Evolutionary conservation across 208 protist genomes (phyloP), one percentile per base, ranked within the genome.

Genomic region (Leptomonas pyrrhocoris): DNA sequence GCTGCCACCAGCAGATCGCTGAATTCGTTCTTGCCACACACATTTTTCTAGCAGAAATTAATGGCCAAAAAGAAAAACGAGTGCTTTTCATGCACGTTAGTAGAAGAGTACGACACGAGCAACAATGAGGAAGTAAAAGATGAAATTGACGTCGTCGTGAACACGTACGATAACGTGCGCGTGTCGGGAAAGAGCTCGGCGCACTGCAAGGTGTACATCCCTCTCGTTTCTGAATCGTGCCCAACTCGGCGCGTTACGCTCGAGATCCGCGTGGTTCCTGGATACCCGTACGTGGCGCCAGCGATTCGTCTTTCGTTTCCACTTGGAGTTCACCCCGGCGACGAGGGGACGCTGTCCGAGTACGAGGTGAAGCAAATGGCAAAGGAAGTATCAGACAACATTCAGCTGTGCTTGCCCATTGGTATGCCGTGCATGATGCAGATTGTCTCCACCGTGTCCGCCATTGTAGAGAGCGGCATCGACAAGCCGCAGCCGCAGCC

Each of bases 391-490:
- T 59, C 28, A 21, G 81, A 89, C 30, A 78, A 63, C 56, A 86
- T 93, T 34, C 80, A 84, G 60, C 80, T 84, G 1, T 94, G 79
- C 55, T 61, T 86, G 31, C 58, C 74, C 2, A 80, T 48, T 28
- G 87, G 85, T 8, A 74, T 80, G 56, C 84, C 85, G 3, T 93
- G 80, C 55, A 81, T 92, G 63, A 88, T 93, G 87, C 81, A 85
- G 56, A 92, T 94, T 40, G 71, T 91, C 23, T 83, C 81, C 21
- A 85, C 79, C 9, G 86, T 91, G 23, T 67, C 78, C 42, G 50
- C 69, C 38, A 69, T 86, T 28, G 73, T 91, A 21, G 74, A 78
- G 43, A 68, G 50, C 31, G 79, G 68, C 13, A 7, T 54, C 27
- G 42, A 71, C 2, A 54, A 38, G 46, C 60, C 60, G 27, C 57